Percentiles rank a stretch among this genome's conserved stretches.
Evolutionary conservation across 202 grass and related monocot species (phyloP).

Genomic region (Panicum virgatum): DNA sequence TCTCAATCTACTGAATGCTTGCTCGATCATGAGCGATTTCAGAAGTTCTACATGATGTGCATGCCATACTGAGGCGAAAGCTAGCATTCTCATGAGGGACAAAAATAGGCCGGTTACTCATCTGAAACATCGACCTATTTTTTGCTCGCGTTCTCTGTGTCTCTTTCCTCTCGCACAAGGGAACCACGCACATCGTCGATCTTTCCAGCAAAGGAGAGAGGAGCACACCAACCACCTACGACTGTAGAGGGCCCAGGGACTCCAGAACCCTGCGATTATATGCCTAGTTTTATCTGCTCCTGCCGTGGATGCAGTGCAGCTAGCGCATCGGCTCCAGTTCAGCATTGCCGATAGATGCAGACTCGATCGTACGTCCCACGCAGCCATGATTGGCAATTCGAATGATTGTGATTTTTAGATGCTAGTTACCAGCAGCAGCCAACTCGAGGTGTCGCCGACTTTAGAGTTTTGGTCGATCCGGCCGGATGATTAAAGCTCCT

Average conservation of each 20-base stretch:
- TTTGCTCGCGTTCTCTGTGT: too few relatives aligned
- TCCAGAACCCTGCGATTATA: constrained; percentile 22
- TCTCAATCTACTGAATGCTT: neutral
- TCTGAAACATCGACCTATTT: neutral
- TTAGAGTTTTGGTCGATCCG: too few relatives aligned
- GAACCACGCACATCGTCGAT: too few relatives aligned
- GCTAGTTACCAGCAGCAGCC: constrained; percentile 15
- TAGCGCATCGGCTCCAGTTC: constrained; percentile 13
- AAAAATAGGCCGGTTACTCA: neutral
- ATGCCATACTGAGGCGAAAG: neutral
- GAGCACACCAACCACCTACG: too few relatives aligned
- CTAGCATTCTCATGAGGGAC: neutral
- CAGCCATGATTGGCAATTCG: constrained; percentile 21
- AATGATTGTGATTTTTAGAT: constrained; percentile 42
- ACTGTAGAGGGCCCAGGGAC: neutral
- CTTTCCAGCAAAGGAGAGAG: neutral
- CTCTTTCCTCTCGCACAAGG: too few relatives aligned
- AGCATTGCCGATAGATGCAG: neutral
- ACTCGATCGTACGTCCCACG: neutral
- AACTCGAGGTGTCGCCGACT: constrained; percentile 12
- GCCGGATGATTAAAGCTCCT: constrained; percentile 37
- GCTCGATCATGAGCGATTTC: neutral
- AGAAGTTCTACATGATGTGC: neutral
- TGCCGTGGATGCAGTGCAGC: neutral
- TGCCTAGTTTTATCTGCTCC: neutral